Evolutionary conservation across 192 early-diverging fungal species (phyloP), one percentile per base, ranked within the genome.

Genomic region (Entophlyctis helioformis): DNA sequence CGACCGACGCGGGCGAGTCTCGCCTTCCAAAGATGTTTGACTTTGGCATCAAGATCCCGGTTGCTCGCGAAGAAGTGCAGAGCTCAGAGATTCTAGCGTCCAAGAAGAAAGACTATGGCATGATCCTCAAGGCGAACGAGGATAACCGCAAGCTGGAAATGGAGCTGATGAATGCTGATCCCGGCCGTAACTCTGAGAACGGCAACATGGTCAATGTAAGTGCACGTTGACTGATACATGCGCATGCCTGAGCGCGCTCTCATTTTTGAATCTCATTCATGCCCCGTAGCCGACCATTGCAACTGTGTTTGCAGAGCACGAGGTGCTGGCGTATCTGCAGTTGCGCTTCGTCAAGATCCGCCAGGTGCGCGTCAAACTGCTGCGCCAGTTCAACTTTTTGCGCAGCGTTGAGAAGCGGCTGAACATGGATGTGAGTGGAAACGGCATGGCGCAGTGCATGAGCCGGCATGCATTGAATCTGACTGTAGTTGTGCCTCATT

Each of bases 301-400:
- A 7, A 56, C 67, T 1, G 45, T 75, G 19, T 75, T 75, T 55
- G 64, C 72, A 6, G 67, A 68, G 33, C 73, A 76, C 39, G 73
- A 76, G 53, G 54, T 72, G 4, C 43, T 55, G 28, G 46, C 62
- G 7, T 76, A 50, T 34, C 36, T 72, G 15, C 58, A 69, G 40
- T 56, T 76, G 11, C 56, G 69, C 2, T 41, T 55, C 31, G 39
- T 60, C 28, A 46, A 49, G 20, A 51, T 68, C 20, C 32, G 73
- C 16, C 42, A 76, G 8, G 39, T 61, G 12, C 42, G 73, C 36
- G 54, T 34, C 25, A 62, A 39, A 1, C 46, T 76, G 23, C 42
- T 60, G 16, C 42, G 36, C 1, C 73, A 76, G 52, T 39, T 76
- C 4, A 76, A 76, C 38, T 76, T 69, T 49, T 72, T 69, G 36